phyloP scores from a whole-genome alignment of 495 filamentous ascomycete genomes.

The Trichoderma gamsii region DNA sequence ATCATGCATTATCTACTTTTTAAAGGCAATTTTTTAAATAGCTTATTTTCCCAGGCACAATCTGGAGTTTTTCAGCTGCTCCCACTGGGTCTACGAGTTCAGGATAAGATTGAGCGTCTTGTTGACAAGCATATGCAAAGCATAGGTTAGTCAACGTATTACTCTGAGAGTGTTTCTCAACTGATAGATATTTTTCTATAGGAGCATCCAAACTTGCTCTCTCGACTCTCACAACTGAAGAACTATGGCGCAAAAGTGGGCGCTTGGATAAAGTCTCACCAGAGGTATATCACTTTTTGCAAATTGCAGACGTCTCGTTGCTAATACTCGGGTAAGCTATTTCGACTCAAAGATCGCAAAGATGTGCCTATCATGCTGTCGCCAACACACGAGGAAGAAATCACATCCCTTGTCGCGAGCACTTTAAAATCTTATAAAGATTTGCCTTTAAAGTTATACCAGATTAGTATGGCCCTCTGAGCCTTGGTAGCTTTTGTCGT shows the following conservation, averaged over 20 bases:
- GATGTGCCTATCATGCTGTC: slow-evolving; percentile 69
- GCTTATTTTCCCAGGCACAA: slow-evolving; percentile 50
- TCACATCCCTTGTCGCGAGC: slow-evolving; percentile 70
- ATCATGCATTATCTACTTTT: background rate
- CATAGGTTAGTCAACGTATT: too few relatives aligned
- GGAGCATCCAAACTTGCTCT: slow-evolving; percentile 83
- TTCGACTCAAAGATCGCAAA: slow-evolving; percentile 74
- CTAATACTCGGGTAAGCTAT: slow-evolving; percentile 51
- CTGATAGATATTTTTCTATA: slow-evolving; percentile 25
- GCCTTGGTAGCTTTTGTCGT: background rate
- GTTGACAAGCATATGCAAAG: slow-evolving; percentile 85
- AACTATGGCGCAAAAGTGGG: slow-evolving; percentile 65
- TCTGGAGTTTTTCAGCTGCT: slow-evolving; percentile 90
- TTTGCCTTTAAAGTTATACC: slow-evolving; percentile 81
- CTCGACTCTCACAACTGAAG: slow-evolving; percentile 80
- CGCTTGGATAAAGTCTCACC: slow-evolving; percentile 33
- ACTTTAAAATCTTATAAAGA: slow-evolving; percentile 80
- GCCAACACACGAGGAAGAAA: slow-evolving; percentile 95
- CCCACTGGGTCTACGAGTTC: slow-evolving; percentile 81
- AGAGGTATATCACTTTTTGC: slow-evolving; percentile 27
- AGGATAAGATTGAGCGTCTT: slow-evolving; percentile 77
- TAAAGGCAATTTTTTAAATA: slow-evolving; percentile 15
- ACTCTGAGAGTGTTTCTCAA: background rate
- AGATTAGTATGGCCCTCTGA: slow-evolving; percentile 57
- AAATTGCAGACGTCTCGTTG: background rate